Conservation (phyloP, 2,329 filamentous ascomycete genomes). For the Aspergillus sp. region DNA sequence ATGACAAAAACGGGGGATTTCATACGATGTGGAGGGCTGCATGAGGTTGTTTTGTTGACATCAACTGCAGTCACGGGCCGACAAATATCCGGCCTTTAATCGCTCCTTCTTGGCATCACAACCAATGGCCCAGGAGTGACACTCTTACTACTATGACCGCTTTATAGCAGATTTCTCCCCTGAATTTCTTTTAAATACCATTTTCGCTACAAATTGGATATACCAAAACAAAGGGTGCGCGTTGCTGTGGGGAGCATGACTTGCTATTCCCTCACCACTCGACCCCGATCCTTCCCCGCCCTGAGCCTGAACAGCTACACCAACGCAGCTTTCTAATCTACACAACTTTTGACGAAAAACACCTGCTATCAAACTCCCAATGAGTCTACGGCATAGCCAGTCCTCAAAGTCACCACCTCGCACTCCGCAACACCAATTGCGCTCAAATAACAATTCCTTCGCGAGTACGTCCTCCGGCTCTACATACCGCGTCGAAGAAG, state of each 20-base stretch:
- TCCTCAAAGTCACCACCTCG: slow-evolving; percentile 52
- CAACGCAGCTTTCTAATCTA: background rate
- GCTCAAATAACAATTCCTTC: slow-evolving; percentile 51
- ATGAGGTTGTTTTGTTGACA: slow-evolving; percentile 24
- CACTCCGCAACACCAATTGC: slow-evolving; percentile 54
- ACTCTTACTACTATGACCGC: background rate
- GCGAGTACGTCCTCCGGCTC: slow-evolving; percentile 58
- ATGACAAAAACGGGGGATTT: slow-evolving; percentile 2
- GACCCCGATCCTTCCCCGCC: background rate
- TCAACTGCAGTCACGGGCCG: slow-evolving; percentile 30
- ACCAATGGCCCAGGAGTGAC: background rate
- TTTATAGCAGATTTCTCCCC: background rate
- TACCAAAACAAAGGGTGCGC: background rate
- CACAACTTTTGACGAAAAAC: slow-evolving; percentile 11
- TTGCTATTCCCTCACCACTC: background rate
- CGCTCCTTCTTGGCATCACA: background rate
- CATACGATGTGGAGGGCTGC: background rate
- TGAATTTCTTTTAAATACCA: background rate
- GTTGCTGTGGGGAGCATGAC: background rate
- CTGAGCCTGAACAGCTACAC: background rate
- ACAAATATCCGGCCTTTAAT: slow-evolving; percentile 33
- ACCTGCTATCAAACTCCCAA: slow-evolving; percentile 12
- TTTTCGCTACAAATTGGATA: background rate
- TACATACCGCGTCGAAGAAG: slow-evolving; percentile 71
- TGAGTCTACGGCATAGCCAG: slow-evolving; percentile 32